Percentiles rank a stretch among this genome's conserved stretches.
These are phyloP conservation scores for Pittosporum tobira DNA, from an alignment of 129 eudicot species.

Conservation along the genomic window DNA sequence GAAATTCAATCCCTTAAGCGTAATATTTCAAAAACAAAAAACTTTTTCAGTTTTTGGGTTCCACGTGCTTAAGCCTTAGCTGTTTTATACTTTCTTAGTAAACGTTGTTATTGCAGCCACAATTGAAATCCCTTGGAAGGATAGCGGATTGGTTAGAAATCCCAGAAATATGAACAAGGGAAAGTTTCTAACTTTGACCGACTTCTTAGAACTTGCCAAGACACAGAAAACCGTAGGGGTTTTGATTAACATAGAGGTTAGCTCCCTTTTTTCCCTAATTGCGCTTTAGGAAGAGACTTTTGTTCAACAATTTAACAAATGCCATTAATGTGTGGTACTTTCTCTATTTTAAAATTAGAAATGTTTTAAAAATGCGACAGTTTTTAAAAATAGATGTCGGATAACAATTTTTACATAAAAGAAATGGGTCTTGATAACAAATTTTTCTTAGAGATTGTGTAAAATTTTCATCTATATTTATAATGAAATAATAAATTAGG, in stretches of 20 bases:
- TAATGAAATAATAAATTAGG: too few species aligned
- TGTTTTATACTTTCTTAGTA: neutral
- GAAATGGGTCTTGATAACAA: too few species aligned
- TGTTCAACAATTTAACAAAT: too few species aligned
- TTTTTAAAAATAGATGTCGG: too few species aligned
- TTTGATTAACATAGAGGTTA: constrained; percentile 59
- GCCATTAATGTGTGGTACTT: too few species aligned
- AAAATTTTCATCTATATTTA: too few species aligned
- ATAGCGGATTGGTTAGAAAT: constrained; percentile 46
- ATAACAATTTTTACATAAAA: too few species aligned
- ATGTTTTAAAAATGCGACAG: too few species aligned
- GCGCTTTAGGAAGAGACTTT: too few species aligned
- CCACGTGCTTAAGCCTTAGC: neutral
- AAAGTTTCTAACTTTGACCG: constrained; percentile 55
- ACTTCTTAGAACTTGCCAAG: constrained; percentile 84
- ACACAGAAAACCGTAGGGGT: constrained; percentile 47
- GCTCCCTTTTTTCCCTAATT: neutral
- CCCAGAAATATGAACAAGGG: constrained; percentile 73
- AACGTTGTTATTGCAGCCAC: constrained; percentile 44
- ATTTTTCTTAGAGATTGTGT: too few species aligned
- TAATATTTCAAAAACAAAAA: constrained; percentile 22
- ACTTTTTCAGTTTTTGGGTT: neutral
- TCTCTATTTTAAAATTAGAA: too few species aligned
- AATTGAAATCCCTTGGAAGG: constrained; percentile 34
- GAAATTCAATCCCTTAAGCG: constrained; percentile 78